A percentile compares a stretch with the other conserved stretches of the same genome.
These are phyloP conservation scores for Colletotrichum sp. DNA, from an alignment of 2,329 filamentous ascomycete species.

Conservation along the genomic window DNA sequence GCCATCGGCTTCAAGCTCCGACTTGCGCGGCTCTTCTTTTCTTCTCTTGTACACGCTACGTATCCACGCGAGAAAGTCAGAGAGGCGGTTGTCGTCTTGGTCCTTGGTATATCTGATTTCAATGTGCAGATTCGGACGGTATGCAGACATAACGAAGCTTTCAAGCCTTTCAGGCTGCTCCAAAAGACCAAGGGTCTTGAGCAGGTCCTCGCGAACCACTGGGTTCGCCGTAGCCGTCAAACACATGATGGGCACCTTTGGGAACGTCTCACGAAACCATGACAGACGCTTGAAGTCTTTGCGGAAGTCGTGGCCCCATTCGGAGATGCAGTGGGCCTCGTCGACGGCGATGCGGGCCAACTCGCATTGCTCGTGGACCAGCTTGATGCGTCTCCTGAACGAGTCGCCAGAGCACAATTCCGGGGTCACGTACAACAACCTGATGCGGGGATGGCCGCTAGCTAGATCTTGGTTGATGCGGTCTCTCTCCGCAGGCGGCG, in stretches of 20 bases:
- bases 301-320: conserved; percentile 99
- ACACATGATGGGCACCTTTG: conserved; percentile 88
- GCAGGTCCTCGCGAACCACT: conserved; percentile 82
- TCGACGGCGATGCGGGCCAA: conserved; percentile 90
- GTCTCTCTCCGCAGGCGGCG: conserved; percentile 66
- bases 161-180: conserved; percentile 62
- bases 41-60: conserved; percentile 74
- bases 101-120: conserved; percentile 86
- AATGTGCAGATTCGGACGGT: conserved; percentile 85
- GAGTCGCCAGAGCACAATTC: conserved; percentile 81
- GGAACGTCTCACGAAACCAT: conserved; percentile 84
- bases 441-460: conserved; percentile 82
- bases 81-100: conserved; percentile 73
- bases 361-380: conserved; percentile 81
- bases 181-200: conserved; percentile 74
- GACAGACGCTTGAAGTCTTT: conserved; percentile 85
- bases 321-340: conserved; percentile 95
- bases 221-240: conserved; percentile 90
- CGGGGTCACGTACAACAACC: conserved; percentile 91
- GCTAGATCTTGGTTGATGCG: conserved; percentile 81
- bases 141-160: conserved; percentile 83
- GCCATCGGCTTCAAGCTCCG: conserved; percentile 59
- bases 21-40: conserved; percentile 59
- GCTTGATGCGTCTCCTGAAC: conserved; percentile 76
- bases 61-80: conserved; percentile 80